phyloP scores from a whole-genome alignment of 1,139 yeast genomes.

The Candida freyschussii region DNA sequence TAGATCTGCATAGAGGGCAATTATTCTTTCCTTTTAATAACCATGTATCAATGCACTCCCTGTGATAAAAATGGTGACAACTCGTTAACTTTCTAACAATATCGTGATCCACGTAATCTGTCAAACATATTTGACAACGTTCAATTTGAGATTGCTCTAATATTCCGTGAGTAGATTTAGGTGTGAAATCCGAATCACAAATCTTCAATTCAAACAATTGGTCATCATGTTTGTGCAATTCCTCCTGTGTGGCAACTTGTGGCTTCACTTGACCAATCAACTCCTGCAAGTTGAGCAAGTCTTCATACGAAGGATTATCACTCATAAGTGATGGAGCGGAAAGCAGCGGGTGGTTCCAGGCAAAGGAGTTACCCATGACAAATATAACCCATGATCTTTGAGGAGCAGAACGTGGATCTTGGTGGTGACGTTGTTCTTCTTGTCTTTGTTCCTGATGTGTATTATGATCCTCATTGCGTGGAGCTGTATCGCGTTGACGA shows the following conservation, averaged over 20 bases:
- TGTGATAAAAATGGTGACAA: slow-evolving; percentile 49
- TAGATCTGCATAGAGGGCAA: slow-evolving; percentile 52
- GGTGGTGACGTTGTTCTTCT: background rate
- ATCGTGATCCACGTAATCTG: slow-evolving; percentile 42
- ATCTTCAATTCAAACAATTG: slow-evolving; percentile 16
- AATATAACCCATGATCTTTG: slow-evolving; percentile 44
- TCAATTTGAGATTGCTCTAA: slow-evolving; percentile 3
- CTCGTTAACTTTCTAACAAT: slow-evolving; percentile 37
- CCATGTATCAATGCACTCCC: slow-evolving; percentile 54
- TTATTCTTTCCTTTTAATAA: slow-evolving; percentile 47
- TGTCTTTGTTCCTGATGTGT: background rate
- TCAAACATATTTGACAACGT: slow-evolving; percentile 46
- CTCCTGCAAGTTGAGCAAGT: slow-evolving; percentile 38
- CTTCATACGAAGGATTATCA: slow-evolving; percentile 46
- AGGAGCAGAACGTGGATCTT: slow-evolving; percentile 4
- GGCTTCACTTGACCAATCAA: slow-evolving; percentile 42
- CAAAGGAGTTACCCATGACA: slow-evolving; percentile 45
- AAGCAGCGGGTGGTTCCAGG: slow-evolving; percentile 43
- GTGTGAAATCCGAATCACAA: background rate
- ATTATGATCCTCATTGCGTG: background rate
- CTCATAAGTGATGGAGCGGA: slow-evolving; percentile 42
- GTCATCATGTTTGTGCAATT: slow-evolving; percentile 29
- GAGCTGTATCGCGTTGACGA: background rate
- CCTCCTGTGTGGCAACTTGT: slow-evolving; percentile 38
- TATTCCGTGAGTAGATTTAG: background rate